Conservation (phyloP, 2,329 filamentous ascomycete species). For the Didymellaceae sp. region DNA sequence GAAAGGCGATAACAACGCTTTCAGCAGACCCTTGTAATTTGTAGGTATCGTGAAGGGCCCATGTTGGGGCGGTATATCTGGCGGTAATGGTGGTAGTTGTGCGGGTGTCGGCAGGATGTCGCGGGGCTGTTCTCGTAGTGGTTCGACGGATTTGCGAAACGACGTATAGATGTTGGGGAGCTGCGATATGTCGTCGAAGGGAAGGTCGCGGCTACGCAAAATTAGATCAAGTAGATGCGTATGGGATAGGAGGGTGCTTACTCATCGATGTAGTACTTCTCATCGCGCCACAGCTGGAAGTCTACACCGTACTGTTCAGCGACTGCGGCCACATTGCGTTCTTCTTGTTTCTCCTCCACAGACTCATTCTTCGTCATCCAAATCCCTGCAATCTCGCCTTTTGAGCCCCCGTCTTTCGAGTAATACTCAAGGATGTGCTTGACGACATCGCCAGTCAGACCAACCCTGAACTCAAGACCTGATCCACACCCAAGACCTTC, state of each 20-base stretch:
- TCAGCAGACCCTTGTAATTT: constrained; percentile 60
- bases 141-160: constrained; percentile 76
- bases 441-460: constrained; percentile 66
- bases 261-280: constrained; percentile 83
- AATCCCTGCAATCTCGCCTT: constrained; percentile 63
- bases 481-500: constrained; percentile 64
- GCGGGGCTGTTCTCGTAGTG: constrained; percentile 70
- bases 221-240: not conserved
- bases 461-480: constrained; percentile 67
- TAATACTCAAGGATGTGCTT: constrained; percentile 61
- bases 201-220: constrained; percentile 66
- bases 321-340: constrained; percentile 60
- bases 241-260: constrained; percentile 53
- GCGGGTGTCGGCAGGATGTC: constrained; percentile 61
- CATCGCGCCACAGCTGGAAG: constrained; percentile 73
- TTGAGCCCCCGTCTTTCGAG: constrained; percentile 17
- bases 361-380: constrained; percentile 79
- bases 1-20: constrained; percentile 65
- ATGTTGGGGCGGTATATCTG: constrained; percentile 64
- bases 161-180: constrained; percentile 78
- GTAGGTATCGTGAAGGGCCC: constrained; percentile 69
- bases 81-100: constrained; percentile 65
- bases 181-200: constrained; percentile 62
- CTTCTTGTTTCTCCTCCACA: constrained; percentile 71
- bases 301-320: constrained; percentile 62